Evolutionary conservation across 1,284 basidiomycete genomes (phyloP).

Genomic region (Crucibulum parvulum): DNA sequence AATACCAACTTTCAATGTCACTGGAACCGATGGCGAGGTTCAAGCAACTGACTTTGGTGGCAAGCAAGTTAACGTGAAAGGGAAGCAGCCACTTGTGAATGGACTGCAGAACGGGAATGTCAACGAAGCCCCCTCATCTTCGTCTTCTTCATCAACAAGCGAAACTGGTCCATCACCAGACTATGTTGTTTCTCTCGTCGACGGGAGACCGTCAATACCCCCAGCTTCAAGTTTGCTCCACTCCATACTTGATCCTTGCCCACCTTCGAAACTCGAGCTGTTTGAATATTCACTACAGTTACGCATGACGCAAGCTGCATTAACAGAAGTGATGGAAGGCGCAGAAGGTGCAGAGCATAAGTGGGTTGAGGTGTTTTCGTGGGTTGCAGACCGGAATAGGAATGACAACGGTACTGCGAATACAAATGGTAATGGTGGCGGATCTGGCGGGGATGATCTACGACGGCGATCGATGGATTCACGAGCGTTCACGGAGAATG

Average conservation of each 20-base stretch:
- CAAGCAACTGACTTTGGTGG: too few relatives aligned
- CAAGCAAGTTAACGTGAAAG: background rate
- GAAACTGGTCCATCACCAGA: background rate
- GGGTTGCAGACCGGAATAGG: slow-evolving; percentile 73
- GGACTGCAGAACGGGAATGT: slow-evolving; percentile 4
- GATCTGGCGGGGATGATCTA: background rate
- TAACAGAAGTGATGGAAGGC: slow-evolving; percentile 88
- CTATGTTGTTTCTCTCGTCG: background rate
- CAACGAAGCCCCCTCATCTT: background rate
- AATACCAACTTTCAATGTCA: too few relatives aligned
- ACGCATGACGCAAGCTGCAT: slow-evolving; percentile 85
- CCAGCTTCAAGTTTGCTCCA: slow-evolving; percentile 55
- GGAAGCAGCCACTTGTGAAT: slow-evolving; percentile 12
- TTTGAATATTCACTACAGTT: slow-evolving; percentile 87
- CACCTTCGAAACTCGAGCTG: slow-evolving; percentile 61
- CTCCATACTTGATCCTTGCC: slow-evolving; percentile 60
- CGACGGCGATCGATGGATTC: too few relatives aligned
- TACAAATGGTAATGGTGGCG: background rate
- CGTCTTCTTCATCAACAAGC: background rate
- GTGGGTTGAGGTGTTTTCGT: slow-evolving; percentile 89
- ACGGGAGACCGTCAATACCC: slow-evolving; percentile 47
- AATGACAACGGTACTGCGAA: slow-evolving; percentile 44
- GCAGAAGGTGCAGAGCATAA: slow-evolving; percentile 84
- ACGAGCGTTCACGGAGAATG: too few relatives aligned
- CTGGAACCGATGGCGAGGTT: too few relatives aligned